Base-by-base conservation (phyloP, 331 rosid species). In the Phaseolus coccineus region DNA sequence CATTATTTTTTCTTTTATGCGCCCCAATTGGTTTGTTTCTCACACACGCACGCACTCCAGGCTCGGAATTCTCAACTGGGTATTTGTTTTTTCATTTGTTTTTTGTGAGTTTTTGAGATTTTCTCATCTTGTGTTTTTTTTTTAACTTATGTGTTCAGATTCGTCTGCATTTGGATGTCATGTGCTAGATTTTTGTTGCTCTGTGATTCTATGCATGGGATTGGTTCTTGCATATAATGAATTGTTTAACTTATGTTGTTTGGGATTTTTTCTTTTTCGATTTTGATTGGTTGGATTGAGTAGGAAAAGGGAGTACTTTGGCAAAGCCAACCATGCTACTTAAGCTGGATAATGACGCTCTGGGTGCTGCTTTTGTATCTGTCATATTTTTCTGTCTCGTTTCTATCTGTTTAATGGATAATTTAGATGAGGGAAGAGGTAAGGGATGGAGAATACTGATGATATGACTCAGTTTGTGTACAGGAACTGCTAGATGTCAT, bases 11-110 rank as follows among this genome's bases (percentile, higher is more conserved):
- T 69, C 52, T 71, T 35, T 69, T 51, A 4, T 53, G 3, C 57
- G 53, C 79, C 79, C 75, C 12, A 74, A 70, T 71, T 37, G 76
- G 33, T 71, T 82, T 51, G 25, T 63, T 63, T 61, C 28, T 52
- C 35, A 31, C 85, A 77, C 84, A 72, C 57, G 8, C 74, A 53
- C 82, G 71, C 85, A 79, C 70, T 79, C 80, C 63, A 64, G 81
- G 81, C 85, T 85, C 73, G 83, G 85, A 88, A 87, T 80, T 85
- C 80, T 85, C 85, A 55, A 69, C 79, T 85, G 83, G 89, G 87
- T 87, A 16, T 87, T 69, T 77, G 62, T 66, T 35, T 4, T 28
- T 76, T 64, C 24, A 2, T 22, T 52, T 56, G 24, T 81, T 58
- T 50, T 3, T 65, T 40, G 30, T 65, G 10, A 10, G 51, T 46